phyloP scores from a whole-genome alignment of 805 yeast species.

The Lipomyces mesembrius region DNA sequence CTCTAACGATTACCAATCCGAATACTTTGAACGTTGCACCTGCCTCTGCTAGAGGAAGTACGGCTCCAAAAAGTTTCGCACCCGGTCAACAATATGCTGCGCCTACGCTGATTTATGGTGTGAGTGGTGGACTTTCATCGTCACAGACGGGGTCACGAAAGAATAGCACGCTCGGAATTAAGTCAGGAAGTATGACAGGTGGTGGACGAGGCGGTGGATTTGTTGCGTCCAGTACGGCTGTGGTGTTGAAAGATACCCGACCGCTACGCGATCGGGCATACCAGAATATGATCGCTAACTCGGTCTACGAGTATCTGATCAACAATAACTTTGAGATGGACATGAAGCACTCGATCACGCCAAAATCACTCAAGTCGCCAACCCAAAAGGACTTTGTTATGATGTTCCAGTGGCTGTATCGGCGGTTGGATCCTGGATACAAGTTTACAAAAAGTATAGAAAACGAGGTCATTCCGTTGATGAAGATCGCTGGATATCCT shows the following conservation, averaged over 20 bases:
- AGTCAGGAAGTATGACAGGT: neutral
- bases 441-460: conserved; percentile 70
- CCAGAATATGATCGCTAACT: conserved; percentile 55
- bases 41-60: conserved; percentile 32
- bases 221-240: conserved; percentile 22
- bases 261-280: conserved; percentile 76
- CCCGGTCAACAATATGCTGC: conserved; percentile 27
- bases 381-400: conserved; percentile 84
- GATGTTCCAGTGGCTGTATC: conserved; percentile 80
- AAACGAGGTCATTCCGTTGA: conserved; percentile 69
- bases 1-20: conserved; percentile 24
- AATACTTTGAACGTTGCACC: conserved; percentile 30
- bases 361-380: conserved; percentile 70
- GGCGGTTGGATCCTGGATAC: conserved; percentile 78
- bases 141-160: conserved; percentile 14
- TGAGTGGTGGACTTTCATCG: neutral
- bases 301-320: conserved; percentile 66
- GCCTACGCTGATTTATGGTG: conserved; percentile 18
- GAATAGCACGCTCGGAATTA: conserved; percentile 16
- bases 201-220: conserved; percentile 28
- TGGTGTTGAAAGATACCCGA: conserved; percentile 60
- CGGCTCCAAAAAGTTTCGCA: conserved; percentile 26
- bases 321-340: conserved; percentile 73
- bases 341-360: conserved; percentile 69
- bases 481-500: conserved; percentile 74